Evolutionary conservation across 139 green algal species (phyloP).

Genomic region (Nannochloris sp.): DNA sequence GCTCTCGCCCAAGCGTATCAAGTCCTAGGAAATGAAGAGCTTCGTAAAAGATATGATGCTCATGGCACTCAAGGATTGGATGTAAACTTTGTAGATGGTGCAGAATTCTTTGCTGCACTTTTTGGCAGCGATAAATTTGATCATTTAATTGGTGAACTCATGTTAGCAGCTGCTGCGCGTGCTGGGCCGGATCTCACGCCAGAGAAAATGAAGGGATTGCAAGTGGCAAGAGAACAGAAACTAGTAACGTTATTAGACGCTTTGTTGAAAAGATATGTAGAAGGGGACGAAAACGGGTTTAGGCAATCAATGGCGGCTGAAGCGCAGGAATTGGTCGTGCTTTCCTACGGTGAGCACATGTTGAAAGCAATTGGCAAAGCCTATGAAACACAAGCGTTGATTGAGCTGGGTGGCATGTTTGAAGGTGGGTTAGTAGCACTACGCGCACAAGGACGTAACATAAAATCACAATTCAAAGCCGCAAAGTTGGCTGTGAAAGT

Average conservation of each 20-base stretch:
- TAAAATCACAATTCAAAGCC: slow-evolving; percentile 53
- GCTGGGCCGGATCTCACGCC: slow-evolving; percentile 27
- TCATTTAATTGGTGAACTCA: slow-evolving; percentile 72
- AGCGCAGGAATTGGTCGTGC: slow-evolving; percentile 46
- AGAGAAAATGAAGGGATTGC: slow-evolving; percentile 31
- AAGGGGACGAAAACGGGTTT: slow-evolving; percentile 44
- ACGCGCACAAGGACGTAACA: slow-evolving; percentile 33
- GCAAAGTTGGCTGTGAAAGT: slow-evolving; percentile 62
- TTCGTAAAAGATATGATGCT: slow-evolving; percentile 70
- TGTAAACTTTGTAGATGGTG: slow-evolving; percentile 73
- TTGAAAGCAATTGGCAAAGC: slow-evolving; percentile 71
- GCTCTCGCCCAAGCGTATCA: slow-evolving; percentile 49
- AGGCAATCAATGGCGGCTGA: slow-evolving; percentile 48
- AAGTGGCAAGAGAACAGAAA: slow-evolving; percentile 40
- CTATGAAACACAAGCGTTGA: slow-evolving; percentile 73
- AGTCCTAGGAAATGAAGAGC: slow-evolving; percentile 68
- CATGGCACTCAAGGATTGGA: slow-evolving; percentile 65
- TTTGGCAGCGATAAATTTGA: slow-evolving; percentile 80
- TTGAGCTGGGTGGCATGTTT: slow-evolving; percentile 55
- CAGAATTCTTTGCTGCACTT: slow-evolving; percentile 76
- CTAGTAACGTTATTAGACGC: slow-evolving; percentile 58
- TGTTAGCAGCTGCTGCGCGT: slow-evolving; percentile 49
- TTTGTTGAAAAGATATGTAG: slow-evolving; percentile 57
- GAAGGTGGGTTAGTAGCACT: slow-evolving; percentile 41
- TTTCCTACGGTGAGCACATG: slow-evolving; percentile 77